Evolutionary conservation across 441 rosid species (phyloP).

Genomic region (Rhodomyrtus psidioides): DNA sequence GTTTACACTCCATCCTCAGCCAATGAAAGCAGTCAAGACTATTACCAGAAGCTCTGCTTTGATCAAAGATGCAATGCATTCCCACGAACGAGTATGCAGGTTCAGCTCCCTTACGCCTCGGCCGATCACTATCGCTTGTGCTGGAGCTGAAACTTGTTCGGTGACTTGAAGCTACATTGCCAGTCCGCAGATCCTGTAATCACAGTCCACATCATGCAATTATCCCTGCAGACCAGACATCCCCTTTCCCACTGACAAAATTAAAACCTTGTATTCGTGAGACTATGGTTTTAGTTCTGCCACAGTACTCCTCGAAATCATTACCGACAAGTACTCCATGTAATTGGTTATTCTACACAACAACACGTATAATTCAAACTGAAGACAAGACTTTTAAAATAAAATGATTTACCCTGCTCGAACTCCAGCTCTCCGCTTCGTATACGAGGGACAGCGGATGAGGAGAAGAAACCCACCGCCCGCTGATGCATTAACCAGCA

Average conservation of each 20-base stretch:
- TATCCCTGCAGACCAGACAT: not conserved
- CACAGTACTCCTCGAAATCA: not conserved
- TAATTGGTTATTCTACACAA: not conserved
- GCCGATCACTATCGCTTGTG: conserved; percentile 59
- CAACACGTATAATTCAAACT: not conserved
- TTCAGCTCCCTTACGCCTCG: conserved; percentile 48
- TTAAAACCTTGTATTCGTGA: not conserved
- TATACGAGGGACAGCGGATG: conserved; percentile 52
- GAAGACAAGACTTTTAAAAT: not conserved
- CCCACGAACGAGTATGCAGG: conserved; percentile 94
- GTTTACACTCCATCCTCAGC: not conserved
- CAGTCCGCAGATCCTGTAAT: conserved; percentile 62
- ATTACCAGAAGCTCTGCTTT: conserved; percentile 91
- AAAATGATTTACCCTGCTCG: conserved; percentile 55
- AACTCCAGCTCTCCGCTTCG: conserved; percentile 74
- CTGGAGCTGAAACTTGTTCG: conserved; percentile 84
- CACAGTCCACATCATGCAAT: not conserved
- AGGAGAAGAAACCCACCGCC: conserved; percentile 71
- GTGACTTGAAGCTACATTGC: conserved; percentile 47
- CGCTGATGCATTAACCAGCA: conserved; percentile 94
- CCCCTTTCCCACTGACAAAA: not conserved
- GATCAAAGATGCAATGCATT: conserved; percentile 95
- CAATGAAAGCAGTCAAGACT: not conserved
- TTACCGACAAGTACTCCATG: not conserved
- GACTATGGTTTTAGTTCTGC: not conserved